phyloP scores from a whole-genome alignment of 768 basidiomycete genomes.

The Pleurotus tuoliensis region DNA sequence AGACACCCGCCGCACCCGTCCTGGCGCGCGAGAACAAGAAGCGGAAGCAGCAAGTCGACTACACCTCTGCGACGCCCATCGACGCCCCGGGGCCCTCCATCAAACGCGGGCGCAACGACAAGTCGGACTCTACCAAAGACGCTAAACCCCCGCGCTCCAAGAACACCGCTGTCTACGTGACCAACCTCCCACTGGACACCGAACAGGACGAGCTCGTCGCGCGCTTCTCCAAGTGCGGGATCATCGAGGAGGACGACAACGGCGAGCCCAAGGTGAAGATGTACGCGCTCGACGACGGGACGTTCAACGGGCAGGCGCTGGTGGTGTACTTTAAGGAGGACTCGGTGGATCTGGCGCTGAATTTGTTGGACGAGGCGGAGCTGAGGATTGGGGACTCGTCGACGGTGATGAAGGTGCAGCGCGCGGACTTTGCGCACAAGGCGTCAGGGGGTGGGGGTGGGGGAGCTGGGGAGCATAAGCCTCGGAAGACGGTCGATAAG shows the following conservation, averaged over 20 bases:
- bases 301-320: slow-evolving; percentile 91
- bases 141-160: slow-evolving; percentile 66
- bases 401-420: slow-evolving; percentile 68
- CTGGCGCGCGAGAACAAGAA: slow-evolving; percentile 78
- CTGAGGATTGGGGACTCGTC: slow-evolving; percentile 76
- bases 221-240: slow-evolving; percentile 88
- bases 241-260: slow-evolving; percentile 90
- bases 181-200: slow-evolving; percentile 74
- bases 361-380: slow-evolving; percentile 88
- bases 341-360: slow-evolving; percentile 81
- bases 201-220: slow-evolving; percentile 72
- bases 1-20: slow-evolving; percentile 89
- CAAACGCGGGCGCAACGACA: slow-evolving; percentile 66
- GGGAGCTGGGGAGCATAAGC: slow-evolving; percentile 37
- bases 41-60: slow-evolving; percentile 71
- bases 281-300: slow-evolving; percentile 84
- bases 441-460: slow-evolving; percentile 33
- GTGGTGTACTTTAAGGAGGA: slow-evolving; percentile 98
- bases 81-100: slow-evolving; percentile 45
- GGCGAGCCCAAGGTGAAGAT: slow-evolving; percentile 94
- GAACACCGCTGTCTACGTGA: slow-evolving; percentile 91
- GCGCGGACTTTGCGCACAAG: slow-evolving; percentile 80
- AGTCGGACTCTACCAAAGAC: slow-evolving; percentile 29
- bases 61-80: slow-evolving; percentile 49
- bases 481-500: slow-evolving; percentile 67